Percentiles rank a stretch among this genome's conserved stretches.
Evolutionary conservation across 1,139 yeast species (phyloP).

Genomic region (Hemisphaericaspora xylofermentans): DNA sequence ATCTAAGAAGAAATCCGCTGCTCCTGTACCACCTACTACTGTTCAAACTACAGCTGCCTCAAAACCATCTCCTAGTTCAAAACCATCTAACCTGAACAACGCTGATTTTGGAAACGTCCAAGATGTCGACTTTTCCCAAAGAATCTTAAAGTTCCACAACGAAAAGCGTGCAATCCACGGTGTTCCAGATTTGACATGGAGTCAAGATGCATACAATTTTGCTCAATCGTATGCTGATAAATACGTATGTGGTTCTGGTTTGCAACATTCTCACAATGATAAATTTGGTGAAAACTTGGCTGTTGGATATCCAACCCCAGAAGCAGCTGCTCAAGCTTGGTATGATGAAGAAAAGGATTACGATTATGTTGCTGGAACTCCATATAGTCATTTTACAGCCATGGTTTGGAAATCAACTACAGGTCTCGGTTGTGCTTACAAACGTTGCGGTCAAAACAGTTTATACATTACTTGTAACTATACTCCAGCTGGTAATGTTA

Average conservation of each 20-base stretch:
- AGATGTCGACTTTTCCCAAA: conserved; percentile 12
- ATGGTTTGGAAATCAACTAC: conserved; percentile 75
- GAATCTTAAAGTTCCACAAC: conserved; percentile 63
- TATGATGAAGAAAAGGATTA: conserved; percentile 65
- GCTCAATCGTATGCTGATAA: conserved; percentile 71
- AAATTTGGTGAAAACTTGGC: conserved; percentile 88
- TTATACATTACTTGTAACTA: conserved; percentile 54
- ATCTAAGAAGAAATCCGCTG: background rate
- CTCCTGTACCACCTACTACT: background rate
- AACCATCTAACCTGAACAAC: conserved; percentile 7
- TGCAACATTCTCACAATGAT: conserved; percentile 72
- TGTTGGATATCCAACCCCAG: conserved; percentile 58
- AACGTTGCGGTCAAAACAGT: conserved; percentile 45
- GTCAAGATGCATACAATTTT: conserved; percentile 54
- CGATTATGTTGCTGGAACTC: conserved; percentile 41
- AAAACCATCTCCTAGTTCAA: conserved; percentile 3
- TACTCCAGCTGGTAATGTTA: conserved; percentile 51
- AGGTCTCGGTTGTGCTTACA: conserved; percentile 73
- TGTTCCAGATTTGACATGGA: conserved; percentile 65
- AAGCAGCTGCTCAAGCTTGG: conserved; percentile 75
- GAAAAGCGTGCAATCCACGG: conserved; percentile 64
- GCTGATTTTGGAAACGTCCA: conserved; percentile 12
- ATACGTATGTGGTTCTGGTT: conserved; percentile 66
- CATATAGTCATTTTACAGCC: conserved; percentile 79
- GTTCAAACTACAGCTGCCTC: conserved; percentile 8